These are phyloP conservation scores for Boletus sensibilis DNA, from an alignment of 768 basidiomycete genomes.

Conservation along the genomic window DNA sequence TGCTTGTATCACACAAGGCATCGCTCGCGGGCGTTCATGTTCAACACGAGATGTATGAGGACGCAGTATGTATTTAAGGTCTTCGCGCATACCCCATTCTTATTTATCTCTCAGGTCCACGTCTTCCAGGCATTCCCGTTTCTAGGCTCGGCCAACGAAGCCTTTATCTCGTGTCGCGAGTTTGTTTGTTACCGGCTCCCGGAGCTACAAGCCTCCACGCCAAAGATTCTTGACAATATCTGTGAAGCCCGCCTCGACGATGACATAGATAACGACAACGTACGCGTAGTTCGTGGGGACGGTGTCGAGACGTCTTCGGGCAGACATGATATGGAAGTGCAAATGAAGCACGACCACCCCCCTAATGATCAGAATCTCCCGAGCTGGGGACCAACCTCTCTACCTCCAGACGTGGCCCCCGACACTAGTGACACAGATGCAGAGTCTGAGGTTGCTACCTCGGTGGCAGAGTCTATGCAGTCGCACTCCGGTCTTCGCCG, in stretches of 20 bases:
- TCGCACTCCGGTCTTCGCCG: slow-evolving; percentile 25
- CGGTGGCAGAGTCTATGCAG: slow-evolving; percentile 10
- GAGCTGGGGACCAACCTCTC: slow-evolving; percentile 47
- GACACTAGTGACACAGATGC: slow-evolving; percentile 1
- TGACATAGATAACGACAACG: slow-evolving; percentile 67
- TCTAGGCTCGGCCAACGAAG: slow-evolving; percentile 58
- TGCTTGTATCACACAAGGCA: slow-evolving; percentile 91
- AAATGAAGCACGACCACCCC: slow-evolving; percentile 29
- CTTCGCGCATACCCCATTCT: not conserved
- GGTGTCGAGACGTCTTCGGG: slow-evolving; percentile 54
- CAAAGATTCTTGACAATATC: slow-evolving; percentile 50
- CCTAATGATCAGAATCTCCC: slow-evolving; percentile 41
- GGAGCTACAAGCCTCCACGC: slow-evolving; percentile 46
- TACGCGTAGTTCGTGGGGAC: slow-evolving; percentile 72
- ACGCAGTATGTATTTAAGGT: slow-evolving; percentile 59
- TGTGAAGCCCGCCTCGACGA: slow-evolving; percentile 62
- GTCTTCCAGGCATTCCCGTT: slow-evolving; percentile 91
- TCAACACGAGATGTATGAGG: slow-evolving; percentile 85
- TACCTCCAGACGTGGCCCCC: slow-evolving; percentile 1
- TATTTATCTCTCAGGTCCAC: slow-evolving; percentile 56
- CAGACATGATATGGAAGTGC: slow-evolving; percentile 41
- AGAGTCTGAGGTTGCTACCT: slow-evolving; percentile 3
- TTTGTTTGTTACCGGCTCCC: slow-evolving; percentile 66
- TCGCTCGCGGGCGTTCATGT: slow-evolving; percentile 82
- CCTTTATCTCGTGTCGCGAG: slow-evolving; percentile 67